Base-by-base conservation (phyloP, 805 yeast genomes). In the Candida xiaguanensis region DNA sequence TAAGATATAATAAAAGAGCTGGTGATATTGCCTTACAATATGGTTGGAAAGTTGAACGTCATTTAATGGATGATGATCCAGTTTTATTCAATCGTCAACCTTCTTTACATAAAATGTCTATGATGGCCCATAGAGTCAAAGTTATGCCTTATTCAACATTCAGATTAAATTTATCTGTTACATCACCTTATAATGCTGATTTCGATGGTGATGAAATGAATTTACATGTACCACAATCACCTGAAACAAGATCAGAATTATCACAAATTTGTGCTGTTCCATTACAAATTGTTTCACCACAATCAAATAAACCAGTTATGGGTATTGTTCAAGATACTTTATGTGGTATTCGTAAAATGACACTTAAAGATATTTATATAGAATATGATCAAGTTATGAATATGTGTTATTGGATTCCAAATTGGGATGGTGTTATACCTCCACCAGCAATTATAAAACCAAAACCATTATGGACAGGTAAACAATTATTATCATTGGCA, bases 121-220 rank as follows among this genome's bases (percentile, higher is more conserved):
- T 93, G 99, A 93, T 93, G 98, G 95, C 96, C 13, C 99, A 93
- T 62, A 78, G 96, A 67, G 99, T 93, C 26, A 89, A 86, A 59
- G 99, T 93, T 34, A 89, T 93, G 96, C 99, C 99, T 9, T 93
- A 89, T 60, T 90, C 98, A 5, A 93, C 99, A 0, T 93, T 93
- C 74, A 79, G 99, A 70, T 74, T 93, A 70, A 93, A 93, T 59
- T 72, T 93, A 60, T 93, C 98, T 18, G 99, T 93, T 33, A 93
- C 99, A 0, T 88, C 98, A 14, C 99, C 99, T n/a, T 93, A 93
- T 66, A 93, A 93, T 69, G 99, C 99, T 33, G 99, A 93, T 83
- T 93, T 93, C 73, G 99, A 93, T 72, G 99, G 99, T 75, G 99
- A 93, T 67, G 99, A 93, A 70, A 93, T 93, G 99, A 93, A 93